Evolutionary conservation across 2,329 filamentous ascomycete genomes (phyloP).

Genomic region (Talaromyces funiculosus): DNA sequence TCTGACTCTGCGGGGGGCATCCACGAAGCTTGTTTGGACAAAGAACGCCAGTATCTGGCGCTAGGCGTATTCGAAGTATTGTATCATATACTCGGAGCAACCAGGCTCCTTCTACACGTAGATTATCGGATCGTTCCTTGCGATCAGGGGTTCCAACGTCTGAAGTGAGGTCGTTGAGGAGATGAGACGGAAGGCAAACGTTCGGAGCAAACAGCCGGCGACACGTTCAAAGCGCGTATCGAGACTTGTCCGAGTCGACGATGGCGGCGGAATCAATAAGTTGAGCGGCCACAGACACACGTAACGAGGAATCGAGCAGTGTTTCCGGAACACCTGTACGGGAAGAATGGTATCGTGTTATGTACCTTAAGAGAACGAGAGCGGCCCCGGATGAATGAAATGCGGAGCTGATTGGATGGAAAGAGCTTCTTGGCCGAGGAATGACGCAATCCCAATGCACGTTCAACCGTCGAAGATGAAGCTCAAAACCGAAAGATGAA

Average conservation of each 20-base stretch:
- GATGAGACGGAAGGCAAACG: background rate
- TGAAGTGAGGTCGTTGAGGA: background rate
- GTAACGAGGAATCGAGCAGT: background rate
- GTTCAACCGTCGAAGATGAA: background rate
- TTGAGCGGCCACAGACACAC: slow-evolving; percentile 5
- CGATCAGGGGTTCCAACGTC: background rate
- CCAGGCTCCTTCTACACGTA: background rate
- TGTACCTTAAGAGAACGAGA: background rate
- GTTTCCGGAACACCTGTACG: slow-evolving; percentile 12
- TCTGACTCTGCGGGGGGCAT: slow-evolving; percentile 40
- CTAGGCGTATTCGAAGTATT: background rate
- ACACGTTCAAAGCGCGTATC: background rate
- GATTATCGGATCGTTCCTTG: background rate
- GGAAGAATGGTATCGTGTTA: background rate
- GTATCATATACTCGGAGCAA: background rate
- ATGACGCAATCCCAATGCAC: background rate
- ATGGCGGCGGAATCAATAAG: background rate
- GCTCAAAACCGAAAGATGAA: background rate
- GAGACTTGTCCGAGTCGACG: background rate
- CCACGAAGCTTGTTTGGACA: slow-evolving; percentile 25
- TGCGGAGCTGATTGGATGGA: background rate
- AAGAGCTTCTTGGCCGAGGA: background rate
- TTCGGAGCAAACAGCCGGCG: background rate
- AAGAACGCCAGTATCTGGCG: slow-evolving; percentile 1
- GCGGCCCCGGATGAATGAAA: background rate